Evolutionary conservation across 129 eudicot species (phyloP), one percentile per base, ranked within the genome.

Genomic region (Erigeron canadensis): DNA sequence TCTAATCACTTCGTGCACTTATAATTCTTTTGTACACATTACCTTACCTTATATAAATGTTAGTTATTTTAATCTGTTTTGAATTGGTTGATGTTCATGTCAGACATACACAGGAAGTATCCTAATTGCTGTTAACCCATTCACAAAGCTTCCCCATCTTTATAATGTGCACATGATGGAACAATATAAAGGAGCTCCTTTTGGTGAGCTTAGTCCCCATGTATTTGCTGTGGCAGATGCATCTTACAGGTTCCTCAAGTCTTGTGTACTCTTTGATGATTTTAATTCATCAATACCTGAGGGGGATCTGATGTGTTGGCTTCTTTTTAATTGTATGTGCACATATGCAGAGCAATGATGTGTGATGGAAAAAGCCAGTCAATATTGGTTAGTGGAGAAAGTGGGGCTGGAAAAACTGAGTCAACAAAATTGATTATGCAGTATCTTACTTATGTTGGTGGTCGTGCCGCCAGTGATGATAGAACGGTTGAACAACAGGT

Each of bases 171-270:
- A 95, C 89, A 95, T 95, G 99, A 95, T 95, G 99, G 99, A 90
- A 81, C 97, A 90, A 67, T 95, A 95, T 68, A 95, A 85, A 77
- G 99, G 96, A 62, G 97, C 96, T 72, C 97, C 97, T 51, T 88
- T 95, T 83, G 99, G 99, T 65, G 99, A 95, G 81, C 86, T 95
- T 65, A 90, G 97, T 74, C 99, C 97, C 73, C 99, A 95, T 86
- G 99, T 91, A 17, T 95, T 95, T 88, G 99, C 99, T 23, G 99
- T 95, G 77, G 99, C 99, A 73, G 99, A 95, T 82, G 96, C 97
- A 69, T 83, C 97, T 54, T 95, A 90, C 88, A 95, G 99, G 99
- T 95, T 74, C 44, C 41, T 71, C 56, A 15, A 42, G 37, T 70
- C 68, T 63, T 77, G 61, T 39, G 63, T 58, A 4, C 43, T 64